phyloP scores from a whole-genome alignment of 805 yeast species.

The Zygoascus ofunaensis region DNA sequence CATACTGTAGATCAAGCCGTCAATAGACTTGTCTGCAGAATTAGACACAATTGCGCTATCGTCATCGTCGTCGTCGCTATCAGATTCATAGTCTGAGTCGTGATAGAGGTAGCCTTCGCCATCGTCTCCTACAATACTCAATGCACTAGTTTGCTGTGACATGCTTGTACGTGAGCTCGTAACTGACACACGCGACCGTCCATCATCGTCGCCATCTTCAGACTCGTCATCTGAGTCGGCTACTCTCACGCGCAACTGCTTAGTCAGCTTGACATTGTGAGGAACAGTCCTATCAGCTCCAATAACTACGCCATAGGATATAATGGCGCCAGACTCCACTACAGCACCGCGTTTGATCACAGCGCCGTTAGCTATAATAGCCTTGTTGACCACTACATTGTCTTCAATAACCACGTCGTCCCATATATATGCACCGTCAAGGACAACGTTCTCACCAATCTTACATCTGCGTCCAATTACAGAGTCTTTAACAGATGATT shows the following conservation, averaged over 20 bases:
- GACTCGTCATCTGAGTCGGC: conserved; percentile 32
- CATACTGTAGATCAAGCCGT: conserved; percentile 21
- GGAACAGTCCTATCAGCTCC: conserved; percentile 45
- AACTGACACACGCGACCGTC: not conserved
- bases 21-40: conserved; percentile 9
- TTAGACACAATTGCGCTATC: conserved; percentile 6
- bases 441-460: conserved; percentile 67
- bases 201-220: conserved; percentile 16
- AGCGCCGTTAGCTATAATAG: conserved; percentile 65
- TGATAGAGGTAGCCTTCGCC: conserved; percentile 25
- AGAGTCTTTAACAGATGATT: conserved; percentile 54
- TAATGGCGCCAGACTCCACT: conserved; percentile 61
- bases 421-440: conserved; percentile 79
- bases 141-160: not conserved
- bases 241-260: conserved; percentile 2
- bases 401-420: conserved; percentile 70
- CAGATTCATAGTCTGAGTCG: conserved; percentile 13
- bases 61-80: conserved; percentile 13
- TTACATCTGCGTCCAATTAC: conserved; percentile 80
- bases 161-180: not conserved
- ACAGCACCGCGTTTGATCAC: conserved; percentile 42
- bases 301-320: conserved; percentile 67
- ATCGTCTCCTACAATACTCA: conserved; percentile 33
- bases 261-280: conserved; percentile 10
- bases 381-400: conserved; percentile 44